These are phyloP conservation scores for Cicer cuneatum DNA, from an alignment of 306 rosid genomes.

Conservation along the genomic window DNA sequence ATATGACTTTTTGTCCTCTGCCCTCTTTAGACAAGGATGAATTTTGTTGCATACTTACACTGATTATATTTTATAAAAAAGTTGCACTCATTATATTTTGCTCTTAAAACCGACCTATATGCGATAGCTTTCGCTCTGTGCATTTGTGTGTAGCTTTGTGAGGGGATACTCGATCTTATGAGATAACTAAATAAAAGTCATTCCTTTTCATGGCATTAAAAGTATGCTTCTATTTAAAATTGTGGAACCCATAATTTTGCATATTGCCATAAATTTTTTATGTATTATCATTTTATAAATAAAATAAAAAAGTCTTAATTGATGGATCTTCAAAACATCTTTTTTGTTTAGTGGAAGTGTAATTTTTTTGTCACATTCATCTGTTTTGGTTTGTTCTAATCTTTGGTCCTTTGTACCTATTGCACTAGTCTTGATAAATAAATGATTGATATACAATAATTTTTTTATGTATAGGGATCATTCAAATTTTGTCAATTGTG, in stretches of 20 bases:
- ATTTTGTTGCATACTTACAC: not conserved
- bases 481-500: slow-evolving; percentile 93
- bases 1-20: not conserved
- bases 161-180: not conserved
- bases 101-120: not conserved
- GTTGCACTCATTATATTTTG: not conserved
- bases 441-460: slow-evolving; percentile 14
- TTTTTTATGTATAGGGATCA: slow-evolving; percentile 77
- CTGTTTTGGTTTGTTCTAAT: slow-evolving; percentile 27
- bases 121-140: not conserved
- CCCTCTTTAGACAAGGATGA: not conserved
- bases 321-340: slow-evolving; percentile 2
- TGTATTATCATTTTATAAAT: not conserved
- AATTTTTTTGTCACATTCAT: slow-evolving; percentile 4
- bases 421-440: slow-evolving; percentile 22
- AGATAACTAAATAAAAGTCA: not conserved
- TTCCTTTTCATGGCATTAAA: not conserved
- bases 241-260: not conserved
- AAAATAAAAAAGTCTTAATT: not conserved
- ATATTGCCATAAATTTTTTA: not conserved
- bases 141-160: not conserved
- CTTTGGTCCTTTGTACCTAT: slow-evolving; percentile 10
- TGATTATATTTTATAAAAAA: not conserved
- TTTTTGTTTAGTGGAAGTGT: not conserved
- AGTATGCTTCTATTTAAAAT: not conserved